Evolutionary conservation across 2,329 filamentous ascomycete species (phyloP), one percentile per base, ranked within the genome.

Genomic region (Ilyonectria destructans): DNA sequence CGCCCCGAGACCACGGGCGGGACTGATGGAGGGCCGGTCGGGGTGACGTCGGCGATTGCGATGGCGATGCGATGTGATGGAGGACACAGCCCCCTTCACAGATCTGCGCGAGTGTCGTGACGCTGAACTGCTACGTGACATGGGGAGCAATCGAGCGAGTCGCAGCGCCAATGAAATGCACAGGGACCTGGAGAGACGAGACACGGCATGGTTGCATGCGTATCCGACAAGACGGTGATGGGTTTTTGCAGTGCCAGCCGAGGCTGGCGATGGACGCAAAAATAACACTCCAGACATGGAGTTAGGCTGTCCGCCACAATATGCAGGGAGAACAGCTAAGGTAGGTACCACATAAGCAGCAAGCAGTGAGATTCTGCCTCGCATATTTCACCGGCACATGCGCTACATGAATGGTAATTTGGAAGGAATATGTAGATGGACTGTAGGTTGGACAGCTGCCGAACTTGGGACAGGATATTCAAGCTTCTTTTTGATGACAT

Each of bases 61-160:
- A 33, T 33, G 31, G 31, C 31, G 9, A 26, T 48, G 21, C 19
- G 43, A 33, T 17, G 46, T 17, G 21, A 49, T 31, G 48, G 52
- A 45, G 10, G 31, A 54, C 63, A 66, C 58, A 66, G 52, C 63
- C 57, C 33, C 51, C 43, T 52, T 45, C 15, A 21, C 51, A 54
- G 51, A 54, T 54, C n/a, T 31, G 43, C 26, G 13, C 5, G 4
- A 31, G 46, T 33, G 51, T 46, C 29, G 31, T 17, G 40, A 59
- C 57, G 33, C 62, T 55, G 35, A 57, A 35, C 31, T 61, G 48
- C 33, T 61, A 60, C 63, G 63, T 65, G 63, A 61, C 63, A 60
- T 61, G 51, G 45, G 9, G 63, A 61, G 21, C 17, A 62, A 7
- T n/a, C 35, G 35, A n/a, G 37, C 17, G 43, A 29, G 33, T 13